phyloP scores from a whole-genome alignment of 2,329 filamentous ascomycete species.

The Curvularia hawaiiensis region DNA sequence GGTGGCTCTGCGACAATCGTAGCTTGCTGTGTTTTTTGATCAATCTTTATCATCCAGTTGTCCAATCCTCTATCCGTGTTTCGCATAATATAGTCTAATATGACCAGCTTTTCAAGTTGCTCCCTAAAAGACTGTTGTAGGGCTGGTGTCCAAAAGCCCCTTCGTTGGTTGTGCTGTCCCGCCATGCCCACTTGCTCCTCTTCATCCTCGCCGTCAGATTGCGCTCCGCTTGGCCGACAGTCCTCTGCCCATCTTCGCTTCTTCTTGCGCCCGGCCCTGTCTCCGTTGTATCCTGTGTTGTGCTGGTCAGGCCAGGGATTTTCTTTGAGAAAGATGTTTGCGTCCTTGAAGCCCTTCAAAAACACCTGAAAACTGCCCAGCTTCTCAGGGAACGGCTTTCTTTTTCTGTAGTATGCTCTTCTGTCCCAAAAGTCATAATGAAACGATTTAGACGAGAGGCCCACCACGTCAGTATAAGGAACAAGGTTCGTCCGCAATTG shows the following conservation, averaged over 20 bases:
- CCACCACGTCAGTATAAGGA: slow-evolving; percentile 94
- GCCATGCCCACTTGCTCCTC: slow-evolving; percentile 46
- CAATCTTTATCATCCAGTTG: slow-evolving; percentile 99
- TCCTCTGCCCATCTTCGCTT: slow-evolving; percentile 75
- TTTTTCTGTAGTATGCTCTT: slow-evolving; percentile 83
- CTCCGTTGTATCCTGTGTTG: slow-evolving; percentile 68
- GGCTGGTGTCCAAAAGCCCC: slow-evolving; percentile 83
- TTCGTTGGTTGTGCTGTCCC: slow-evolving; percentile 48
- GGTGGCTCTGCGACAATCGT: slow-evolving; percentile 86
- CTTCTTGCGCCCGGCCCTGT: slow-evolving; percentile 69
- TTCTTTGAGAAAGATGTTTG: slow-evolving; percentile 91
- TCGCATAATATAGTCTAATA: slow-evolving; percentile 98
- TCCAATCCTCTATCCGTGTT: slow-evolving; percentile 96
- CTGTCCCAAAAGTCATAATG: slow-evolving; percentile 98
- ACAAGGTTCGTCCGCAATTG: slow-evolving; percentile 91
- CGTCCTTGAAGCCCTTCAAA: slow-evolving; percentile 94
- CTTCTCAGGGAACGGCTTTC: slow-evolving; percentile 85
- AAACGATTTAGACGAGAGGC: slow-evolving; percentile 93
- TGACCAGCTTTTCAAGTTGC: slow-evolving; percentile 94
- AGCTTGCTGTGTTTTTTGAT: slow-evolving; percentile 81
- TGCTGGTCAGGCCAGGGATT: slow-evolving; percentile 97
- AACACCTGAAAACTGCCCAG: slow-evolving; percentile 97
- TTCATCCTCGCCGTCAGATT: slow-evolving; percentile 67
- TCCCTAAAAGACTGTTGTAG: slow-evolving; percentile 93
- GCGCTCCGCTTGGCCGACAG: slow-evolving; percentile 71